These are phyloP conservation scores for Umbelopsis ramanniana DNA, from an alignment of 192 early-diverging fungal species.

Conservation along the genomic window DNA sequence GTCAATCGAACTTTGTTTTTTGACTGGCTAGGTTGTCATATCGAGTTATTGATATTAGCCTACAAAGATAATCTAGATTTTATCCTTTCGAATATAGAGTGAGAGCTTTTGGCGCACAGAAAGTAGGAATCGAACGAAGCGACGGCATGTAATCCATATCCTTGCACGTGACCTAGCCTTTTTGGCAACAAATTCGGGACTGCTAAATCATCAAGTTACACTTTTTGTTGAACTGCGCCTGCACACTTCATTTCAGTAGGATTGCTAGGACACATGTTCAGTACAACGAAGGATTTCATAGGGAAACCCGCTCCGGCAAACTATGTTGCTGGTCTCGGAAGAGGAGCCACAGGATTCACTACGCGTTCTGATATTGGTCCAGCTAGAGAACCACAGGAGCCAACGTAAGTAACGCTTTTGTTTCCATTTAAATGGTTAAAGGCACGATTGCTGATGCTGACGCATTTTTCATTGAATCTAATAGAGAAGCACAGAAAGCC, in stretches of 20 bases:
- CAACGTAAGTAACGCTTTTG: conserved; percentile 38
- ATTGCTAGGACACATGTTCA: conserved; percentile 50
- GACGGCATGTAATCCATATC: too few species aligned
- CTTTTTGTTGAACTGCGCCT: not conserved
- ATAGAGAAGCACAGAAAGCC: conserved; percentile 26
- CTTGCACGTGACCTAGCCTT: too few species aligned
- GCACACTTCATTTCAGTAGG: not conserved
- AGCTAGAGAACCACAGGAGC: conserved; percentile 75
- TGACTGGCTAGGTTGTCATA: too few species aligned
- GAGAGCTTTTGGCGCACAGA: too few species aligned
- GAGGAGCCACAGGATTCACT: conserved; percentile 97
- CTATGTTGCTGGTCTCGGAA: conserved; percentile 96
- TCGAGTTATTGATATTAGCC: too few species aligned
- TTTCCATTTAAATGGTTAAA: not conserved
- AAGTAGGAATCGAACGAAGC: too few species aligned
- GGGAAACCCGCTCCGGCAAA: conserved; percentile 91
- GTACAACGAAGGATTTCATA: conserved; percentile 85
- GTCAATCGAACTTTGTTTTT: too few species aligned
- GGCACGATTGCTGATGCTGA: not conserved
- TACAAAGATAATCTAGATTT: too few species aligned
- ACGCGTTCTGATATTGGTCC: conserved; percentile 98
- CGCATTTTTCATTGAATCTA: not conserved
- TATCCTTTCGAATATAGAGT: too few species aligned
- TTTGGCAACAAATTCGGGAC: not conserved
- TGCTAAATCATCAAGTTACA: not conserved